phyloP scores from a whole-genome alignment of 2,329 filamentous ascomycete genomes.

The Thermothelomyces thermophilus region DNA sequence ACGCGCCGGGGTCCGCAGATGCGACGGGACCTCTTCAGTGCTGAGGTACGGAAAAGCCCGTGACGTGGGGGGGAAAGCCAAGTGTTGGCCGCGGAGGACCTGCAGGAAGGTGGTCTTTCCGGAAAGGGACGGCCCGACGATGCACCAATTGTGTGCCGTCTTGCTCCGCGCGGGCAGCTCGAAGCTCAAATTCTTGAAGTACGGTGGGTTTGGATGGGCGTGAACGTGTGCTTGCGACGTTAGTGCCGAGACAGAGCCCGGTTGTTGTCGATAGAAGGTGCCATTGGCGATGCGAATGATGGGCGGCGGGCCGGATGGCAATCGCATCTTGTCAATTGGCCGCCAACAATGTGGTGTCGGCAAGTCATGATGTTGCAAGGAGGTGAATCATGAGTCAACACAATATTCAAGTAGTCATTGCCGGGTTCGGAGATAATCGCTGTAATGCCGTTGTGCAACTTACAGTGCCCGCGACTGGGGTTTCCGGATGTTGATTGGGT shows the following conservation, averaged over 20 bases:
- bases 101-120: constrained; percentile 81
- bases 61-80: constrained; percentile 68
- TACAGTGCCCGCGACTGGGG: too few species aligned
- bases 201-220: constrained; percentile 55
- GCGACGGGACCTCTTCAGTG: constrained; percentile 49
- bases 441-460: too few species aligned
- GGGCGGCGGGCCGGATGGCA: constrained; percentile 39
- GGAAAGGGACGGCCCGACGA: constrained; percentile 71
- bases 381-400: constrained; percentile 5
- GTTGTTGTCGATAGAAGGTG: constrained; percentile 73
- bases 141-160: constrained; percentile 64
- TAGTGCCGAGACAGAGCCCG: constrained; percentile 73
- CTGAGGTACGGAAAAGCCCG: constrained; percentile 74
- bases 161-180: constrained; percentile 53
- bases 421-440: constrained; percentile 6
- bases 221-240: constrained; percentile 23
- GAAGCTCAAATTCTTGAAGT: constrained; percentile 69
- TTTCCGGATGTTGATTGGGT: too few species aligned
- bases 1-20: constrained; percentile 51
- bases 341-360: background rate
- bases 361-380: constrained; percentile 7
- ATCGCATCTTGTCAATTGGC: constrained; percentile 32
- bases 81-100: constrained; percentile 65
- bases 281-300: constrained; percentile 68
- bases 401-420: background rate